phyloP scores from a whole-genome alignment of 1,284 basidiomycete species.

The Hemileia vastatrix region DNA sequence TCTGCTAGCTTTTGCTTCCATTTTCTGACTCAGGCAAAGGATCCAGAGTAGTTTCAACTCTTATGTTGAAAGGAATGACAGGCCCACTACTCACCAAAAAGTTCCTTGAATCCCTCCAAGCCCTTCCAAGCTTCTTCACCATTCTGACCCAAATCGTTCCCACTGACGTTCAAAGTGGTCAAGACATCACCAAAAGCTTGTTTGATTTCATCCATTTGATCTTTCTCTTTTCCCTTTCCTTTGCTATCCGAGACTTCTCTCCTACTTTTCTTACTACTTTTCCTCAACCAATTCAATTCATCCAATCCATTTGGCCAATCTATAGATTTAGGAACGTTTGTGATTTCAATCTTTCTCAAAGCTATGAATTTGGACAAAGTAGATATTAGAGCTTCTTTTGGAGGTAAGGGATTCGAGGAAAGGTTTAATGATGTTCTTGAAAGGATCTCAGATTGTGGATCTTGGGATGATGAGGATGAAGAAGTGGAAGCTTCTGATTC shows the following conservation, averaged over 20 bases:
- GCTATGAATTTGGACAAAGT: slow-evolving; percentile 34
- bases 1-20: too few relatives aligned
- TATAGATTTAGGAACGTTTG: slow-evolving; percentile 30
- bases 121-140: background rate
- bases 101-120: slow-evolving; percentile 1
- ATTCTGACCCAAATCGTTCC: slow-evolving; percentile 12
- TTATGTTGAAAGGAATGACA: too few relatives aligned
- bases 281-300: slow-evolving; percentile 31
- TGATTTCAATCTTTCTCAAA: slow-evolving; percentile 35
- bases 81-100: slow-evolving; percentile 2
- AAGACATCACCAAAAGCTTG: slow-evolving; percentile 21
- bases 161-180: slow-evolving; percentile 24
- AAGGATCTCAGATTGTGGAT: slow-evolving; percentile 9
- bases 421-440: slow-evolving; percentile 29
- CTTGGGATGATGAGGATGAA: background rate
- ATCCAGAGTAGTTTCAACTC: too few relatives aligned
- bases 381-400: slow-evolving; percentile 26
- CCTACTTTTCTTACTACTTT: slow-evolving; percentile 29
- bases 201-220: slow-evolving; percentile 26
- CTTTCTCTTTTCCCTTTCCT: slow-evolving; percentile 26
- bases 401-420: slow-evolving; percentile 32
- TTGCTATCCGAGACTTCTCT: background rate
- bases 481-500: background rate
- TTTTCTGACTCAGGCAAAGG: too few relatives aligned
- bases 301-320: slow-evolving; percentile 28